Percentiles rank a stretch among this genome's conserved stretches.
Evolutionary conservation across 805 yeast species (phyloP).

Genomic region (Scheffersomyces amazonensis): DNA sequence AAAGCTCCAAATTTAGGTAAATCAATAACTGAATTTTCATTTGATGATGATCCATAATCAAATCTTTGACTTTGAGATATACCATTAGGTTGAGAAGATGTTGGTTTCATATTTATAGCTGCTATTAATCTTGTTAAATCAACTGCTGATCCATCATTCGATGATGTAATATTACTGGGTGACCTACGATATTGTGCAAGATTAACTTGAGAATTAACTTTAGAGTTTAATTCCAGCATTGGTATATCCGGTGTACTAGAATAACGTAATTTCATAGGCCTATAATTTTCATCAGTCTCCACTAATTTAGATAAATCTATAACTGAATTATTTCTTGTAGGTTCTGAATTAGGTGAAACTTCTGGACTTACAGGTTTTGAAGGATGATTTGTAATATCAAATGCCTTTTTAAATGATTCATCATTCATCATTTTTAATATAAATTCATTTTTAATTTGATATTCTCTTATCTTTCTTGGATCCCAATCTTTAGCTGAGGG

Average conservation of each 20-base stretch:
- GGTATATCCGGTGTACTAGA: conserved; percentile 38
- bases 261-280: conserved; percentile 37
- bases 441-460: conserved; percentile 30
- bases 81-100: background rate
- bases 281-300: conserved; percentile 32
- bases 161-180: conserved; percentile 10
- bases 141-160: conserved; percentile 19
- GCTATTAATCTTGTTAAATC: conserved; percentile 17
- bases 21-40: conserved; percentile 12
- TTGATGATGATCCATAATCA: conserved; percentile 9
- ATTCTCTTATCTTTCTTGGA: conserved; percentile 26
- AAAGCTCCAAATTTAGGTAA: conserved; percentile 12
- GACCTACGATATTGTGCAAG: conserved; percentile 16
- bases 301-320: conserved; percentile 35
- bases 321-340: conserved; percentile 39
- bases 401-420: conserved; percentile 32
- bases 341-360: conserved; percentile 40
- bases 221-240: conserved; percentile 33
- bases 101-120: background rate
- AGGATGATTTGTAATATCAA: conserved; percentile 30
- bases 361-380: conserved; percentile 36
- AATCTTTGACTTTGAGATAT: conserved; percentile 9
- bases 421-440: conserved; percentile 34
- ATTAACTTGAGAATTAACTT: conserved; percentile 34
- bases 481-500: conserved; percentile 41